Evolutionary conservation across 331 rosid species (phyloP).

Genomic region (Malus hybrid): DNA sequence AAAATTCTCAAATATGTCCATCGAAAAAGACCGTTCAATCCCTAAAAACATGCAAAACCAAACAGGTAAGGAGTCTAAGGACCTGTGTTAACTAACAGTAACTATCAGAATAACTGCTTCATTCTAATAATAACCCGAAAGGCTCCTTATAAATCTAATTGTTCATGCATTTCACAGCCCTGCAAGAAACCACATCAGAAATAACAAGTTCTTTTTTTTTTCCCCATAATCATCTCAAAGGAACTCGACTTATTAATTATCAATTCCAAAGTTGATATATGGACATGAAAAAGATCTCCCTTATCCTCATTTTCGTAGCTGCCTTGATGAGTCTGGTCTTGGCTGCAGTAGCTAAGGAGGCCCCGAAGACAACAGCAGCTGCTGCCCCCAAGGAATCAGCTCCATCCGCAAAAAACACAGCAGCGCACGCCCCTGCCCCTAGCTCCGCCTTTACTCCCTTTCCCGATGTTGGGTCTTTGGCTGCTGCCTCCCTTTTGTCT

Average conservation of each 20-base stretch:
- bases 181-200: not conserved
- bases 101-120: not conserved
- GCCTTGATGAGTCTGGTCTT: constrained; percentile 35
- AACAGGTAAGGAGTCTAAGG: not conserved
- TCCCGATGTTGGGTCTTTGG: not conserved
- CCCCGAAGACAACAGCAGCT: not conserved
- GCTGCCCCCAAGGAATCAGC: not conserved
- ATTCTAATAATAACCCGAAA: not conserved
- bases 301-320: constrained; percentile 27
- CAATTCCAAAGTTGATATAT: constrained; percentile 8
- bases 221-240: not conserved
- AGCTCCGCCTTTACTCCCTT: not conserved
- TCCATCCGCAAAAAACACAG: not conserved
- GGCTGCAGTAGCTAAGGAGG: constrained; percentile 26
- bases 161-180: not conserved
- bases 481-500: not conserved
- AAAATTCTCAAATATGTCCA: not conserved
- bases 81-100: not conserved
- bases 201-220: not conserved
- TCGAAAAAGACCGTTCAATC: not conserved
- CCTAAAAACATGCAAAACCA: not conserved
- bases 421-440: not conserved
- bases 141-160: not conserved
- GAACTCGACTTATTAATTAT: not conserved
- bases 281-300: constrained; percentile 49